phyloP scores from a whole-genome alignment of 2,329 filamentous ascomycete species.

The Ceratocystis eucalypticola region DNA sequence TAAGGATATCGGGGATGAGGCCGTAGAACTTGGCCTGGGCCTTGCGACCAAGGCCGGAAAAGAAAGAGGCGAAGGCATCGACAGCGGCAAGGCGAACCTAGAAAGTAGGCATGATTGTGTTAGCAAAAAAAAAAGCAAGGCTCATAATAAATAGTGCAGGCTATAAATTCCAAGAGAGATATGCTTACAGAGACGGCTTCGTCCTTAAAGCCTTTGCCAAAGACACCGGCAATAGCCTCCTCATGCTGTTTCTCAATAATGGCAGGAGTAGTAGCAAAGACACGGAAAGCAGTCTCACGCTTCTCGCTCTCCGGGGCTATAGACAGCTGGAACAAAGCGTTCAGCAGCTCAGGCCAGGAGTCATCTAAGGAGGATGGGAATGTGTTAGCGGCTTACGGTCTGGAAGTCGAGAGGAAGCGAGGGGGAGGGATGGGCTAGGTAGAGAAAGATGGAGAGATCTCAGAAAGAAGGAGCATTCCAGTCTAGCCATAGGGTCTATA shows the following conservation, averaged over 20 bases:
- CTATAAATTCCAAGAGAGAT: background rate
- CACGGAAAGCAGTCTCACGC: constrained; percentile 84
- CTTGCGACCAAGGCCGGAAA: constrained; percentile 80
- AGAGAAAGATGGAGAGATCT: no score
- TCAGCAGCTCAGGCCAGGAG: constrained; percentile 79
- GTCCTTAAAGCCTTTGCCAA: constrained; percentile 85
- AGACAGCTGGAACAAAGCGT: constrained; percentile 76
- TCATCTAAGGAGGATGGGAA: constrained; percentile 44
- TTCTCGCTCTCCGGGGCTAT: constrained; percentile 71
- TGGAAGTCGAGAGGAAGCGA: background rate
- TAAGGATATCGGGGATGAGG: constrained; percentile 81
- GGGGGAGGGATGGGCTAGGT: no score
- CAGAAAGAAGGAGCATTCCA: no score
- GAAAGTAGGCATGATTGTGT: background rate
- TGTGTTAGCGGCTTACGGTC: background rate
- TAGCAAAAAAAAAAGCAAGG: background rate
- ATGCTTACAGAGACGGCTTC: constrained; percentile 57
- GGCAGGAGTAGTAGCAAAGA: constrained; percentile 86
- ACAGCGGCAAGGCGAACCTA: constrained; percentile 85
- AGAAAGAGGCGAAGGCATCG: constrained; percentile 94
- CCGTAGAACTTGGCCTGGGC: constrained; percentile 75
- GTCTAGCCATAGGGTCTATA: no score
- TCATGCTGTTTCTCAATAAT: constrained; percentile 96
- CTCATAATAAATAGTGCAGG: background rate
- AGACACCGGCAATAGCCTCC: constrained; percentile 74